These are phyloP conservation scores for Globisporangium cystogenes DNA, from an alignment of 352 stramenopile species.

Conservation along the genomic window DNA sequence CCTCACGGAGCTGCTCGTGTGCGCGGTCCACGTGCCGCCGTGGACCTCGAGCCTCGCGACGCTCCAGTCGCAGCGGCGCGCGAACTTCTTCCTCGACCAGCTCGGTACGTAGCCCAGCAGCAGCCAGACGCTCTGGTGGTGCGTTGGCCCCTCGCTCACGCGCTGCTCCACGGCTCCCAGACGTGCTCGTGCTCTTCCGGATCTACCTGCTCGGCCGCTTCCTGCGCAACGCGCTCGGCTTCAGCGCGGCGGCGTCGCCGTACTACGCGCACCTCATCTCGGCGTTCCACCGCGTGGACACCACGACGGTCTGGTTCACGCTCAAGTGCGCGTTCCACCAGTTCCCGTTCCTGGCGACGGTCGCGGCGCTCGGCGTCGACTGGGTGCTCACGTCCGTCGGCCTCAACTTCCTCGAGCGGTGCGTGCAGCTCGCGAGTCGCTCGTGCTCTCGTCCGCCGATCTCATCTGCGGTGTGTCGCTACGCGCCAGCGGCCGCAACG, in stretches of 20 bases:
- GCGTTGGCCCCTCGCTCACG: neutral
- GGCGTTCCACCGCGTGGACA: constrained; percentile 46
- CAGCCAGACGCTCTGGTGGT: no score
- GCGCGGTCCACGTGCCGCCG: constrained; percentile 32
- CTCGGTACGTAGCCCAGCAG: constrained; percentile 32
- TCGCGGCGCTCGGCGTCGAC: constrained; percentile 31
- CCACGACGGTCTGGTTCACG: constrained; percentile 57
- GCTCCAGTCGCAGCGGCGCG: constrained; percentile 18
- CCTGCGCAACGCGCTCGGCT: constrained; percentile 40
- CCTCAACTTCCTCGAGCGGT: constrained; percentile 58
- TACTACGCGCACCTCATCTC: constrained; percentile 35
- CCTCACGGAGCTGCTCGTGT: constrained; percentile 33
- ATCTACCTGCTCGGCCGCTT: constrained; percentile 53
- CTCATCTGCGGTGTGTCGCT: no score
- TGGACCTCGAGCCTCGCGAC: constrained; percentile 22
- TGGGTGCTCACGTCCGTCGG: constrained; percentile 50
- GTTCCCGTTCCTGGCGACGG: constrained; percentile 33
- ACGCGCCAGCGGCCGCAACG: constrained; percentile 42
- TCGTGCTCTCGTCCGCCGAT: no score
- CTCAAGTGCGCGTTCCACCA: constrained; percentile 56
- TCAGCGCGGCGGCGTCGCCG: constrained; percentile 28
- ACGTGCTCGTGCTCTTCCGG: constrained; percentile 38
- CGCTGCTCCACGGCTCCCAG: constrained; percentile 13
- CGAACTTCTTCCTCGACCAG: constrained; percentile 40
- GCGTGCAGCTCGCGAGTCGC: no score